Conservation (phyloP, 2,329 filamentous ascomycete species). For the Colletotrichum trifolii region DNA sequence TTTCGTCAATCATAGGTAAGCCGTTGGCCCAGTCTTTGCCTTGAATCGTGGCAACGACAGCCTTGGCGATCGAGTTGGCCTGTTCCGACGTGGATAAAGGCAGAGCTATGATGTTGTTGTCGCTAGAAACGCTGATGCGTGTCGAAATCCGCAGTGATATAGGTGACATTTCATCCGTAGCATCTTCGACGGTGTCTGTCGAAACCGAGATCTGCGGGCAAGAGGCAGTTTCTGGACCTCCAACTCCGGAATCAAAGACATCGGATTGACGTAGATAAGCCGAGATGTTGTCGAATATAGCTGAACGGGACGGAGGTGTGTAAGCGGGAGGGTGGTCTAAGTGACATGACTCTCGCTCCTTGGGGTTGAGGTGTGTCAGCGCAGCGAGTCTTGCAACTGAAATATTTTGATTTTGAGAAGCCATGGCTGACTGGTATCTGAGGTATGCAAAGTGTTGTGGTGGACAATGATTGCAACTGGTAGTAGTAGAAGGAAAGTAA, state of each 20-base stretch:
- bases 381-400: background rate
- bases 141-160: slow-evolving; percentile 61
- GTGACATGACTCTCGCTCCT: slow-evolving; percentile 1
- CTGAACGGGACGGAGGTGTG: slow-evolving; percentile 57
- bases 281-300: slow-evolving; percentile 72
- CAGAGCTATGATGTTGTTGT: slow-evolving; percentile 61
- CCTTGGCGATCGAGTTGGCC: slow-evolving; percentile 55
- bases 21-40: slow-evolving; percentile 52
- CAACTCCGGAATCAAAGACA: background rate
- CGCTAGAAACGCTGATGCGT: slow-evolving; percentile 57
- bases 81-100: slow-evolving; percentile 50
- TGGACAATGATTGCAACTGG: background rate
- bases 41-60: slow-evolving; percentile 56
- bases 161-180: slow-evolving; percentile 45
- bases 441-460: background rate
- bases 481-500: background rate
- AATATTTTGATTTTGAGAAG: background rate
- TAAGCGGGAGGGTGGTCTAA: slow-evolving; percentile 37
- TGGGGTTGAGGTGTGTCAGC: background rate
- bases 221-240: background rate
- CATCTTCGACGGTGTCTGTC: background rate
- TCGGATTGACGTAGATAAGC: slow-evolving; percentile 2
- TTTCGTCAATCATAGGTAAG: slow-evolving; percentile 59
- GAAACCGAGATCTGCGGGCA: background rate
- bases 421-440: background rate